These are phyloP conservation scores for Pseudoturritis turrita DNA, from an alignment of 345 rosid species.

Conservation along the genomic window DNA sequence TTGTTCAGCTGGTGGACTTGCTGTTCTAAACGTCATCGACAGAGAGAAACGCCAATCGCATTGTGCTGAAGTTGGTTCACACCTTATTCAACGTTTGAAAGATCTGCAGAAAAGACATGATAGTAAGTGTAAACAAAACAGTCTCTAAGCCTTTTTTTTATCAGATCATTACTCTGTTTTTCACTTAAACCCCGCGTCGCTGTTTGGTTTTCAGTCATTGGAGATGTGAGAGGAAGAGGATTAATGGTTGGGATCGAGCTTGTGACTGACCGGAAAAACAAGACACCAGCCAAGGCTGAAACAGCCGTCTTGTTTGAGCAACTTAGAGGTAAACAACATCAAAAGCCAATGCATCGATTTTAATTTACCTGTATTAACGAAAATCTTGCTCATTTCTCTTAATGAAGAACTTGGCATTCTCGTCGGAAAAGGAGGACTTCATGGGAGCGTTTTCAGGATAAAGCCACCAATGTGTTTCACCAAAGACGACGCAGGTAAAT, in stretches of 20 bases:
- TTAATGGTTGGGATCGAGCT: conserved; percentile 86
- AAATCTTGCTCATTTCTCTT: neutral
- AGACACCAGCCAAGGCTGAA: conserved; percentile 89
- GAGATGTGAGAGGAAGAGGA: conserved; percentile 93
- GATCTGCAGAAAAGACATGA: conserved; percentile 67
- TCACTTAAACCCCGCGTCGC: neutral
- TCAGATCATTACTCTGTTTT: neutral
- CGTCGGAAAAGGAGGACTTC: conserved; percentile 88
- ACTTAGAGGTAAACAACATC: conserved; percentile 53
- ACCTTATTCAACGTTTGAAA: conserved; percentile 64
- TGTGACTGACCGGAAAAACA: conserved; percentile 68
- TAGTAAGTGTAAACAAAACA: conserved; percentile 40
- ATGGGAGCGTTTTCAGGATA: conserved; percentile 85
- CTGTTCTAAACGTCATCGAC: conserved; percentile 87
- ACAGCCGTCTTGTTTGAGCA: conserved; percentile 71
- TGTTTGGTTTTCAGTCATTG: conserved; percentile 54
- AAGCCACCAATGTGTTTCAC: conserved; percentile 96
- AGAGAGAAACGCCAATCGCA: conserved; percentile 84
- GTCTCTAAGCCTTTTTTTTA: neutral
- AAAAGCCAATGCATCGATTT: neutral
- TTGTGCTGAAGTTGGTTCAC: conserved; percentile 72
- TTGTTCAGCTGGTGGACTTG: conserved; percentile 94
- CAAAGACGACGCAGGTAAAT: conserved; percentile 81
- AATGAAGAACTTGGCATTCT: conserved; percentile 69
- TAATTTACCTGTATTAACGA: neutral